Percentiles rank a stretch among this genome's conserved stretches.
Evolutionary conservation across 805 yeast genomes (phyloP).

Genomic region (Monosporozyma yasuniensis): DNA sequence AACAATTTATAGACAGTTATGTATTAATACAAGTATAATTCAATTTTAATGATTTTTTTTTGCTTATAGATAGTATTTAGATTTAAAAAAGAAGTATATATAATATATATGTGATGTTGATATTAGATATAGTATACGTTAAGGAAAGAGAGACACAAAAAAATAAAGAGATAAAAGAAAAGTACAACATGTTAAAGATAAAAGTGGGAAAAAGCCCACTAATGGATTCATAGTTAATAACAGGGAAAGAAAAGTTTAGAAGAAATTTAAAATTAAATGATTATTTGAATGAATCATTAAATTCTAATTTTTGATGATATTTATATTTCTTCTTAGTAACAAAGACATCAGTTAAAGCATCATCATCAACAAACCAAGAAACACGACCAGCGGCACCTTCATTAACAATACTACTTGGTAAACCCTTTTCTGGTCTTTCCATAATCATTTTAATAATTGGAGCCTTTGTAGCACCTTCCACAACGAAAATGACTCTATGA

Average conservation of each 20-base stretch:
- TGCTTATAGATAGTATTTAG: not conserved
- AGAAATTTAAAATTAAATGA: not conserved
- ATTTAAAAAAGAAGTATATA: not conserved
- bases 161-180: not conserved
- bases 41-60: not conserved
- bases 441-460: conserved; percentile 83
- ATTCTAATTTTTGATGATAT: conserved; percentile 11
- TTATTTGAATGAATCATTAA: conserved; percentile 4
- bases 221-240: not conserved
- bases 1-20: not conserved
- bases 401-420: conserved; percentile 88
- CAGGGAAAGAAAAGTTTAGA: not conserved
- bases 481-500: conserved; percentile 86
- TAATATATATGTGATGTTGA: not conserved
- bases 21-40: not conserved
- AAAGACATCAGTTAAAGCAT: conserved; percentile 73
- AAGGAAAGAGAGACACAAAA: not conserved
- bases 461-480: conserved; percentile 92
- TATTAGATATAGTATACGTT: not conserved
- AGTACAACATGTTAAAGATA: not conserved
- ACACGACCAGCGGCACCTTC: conserved; percentile 96
- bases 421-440: conserved; percentile 95
- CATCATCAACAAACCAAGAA: conserved; percentile 95
- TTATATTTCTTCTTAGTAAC: conserved; percentile 28
- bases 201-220: not conserved